phyloP scores from a whole-genome alignment of 2,329 filamentous ascomycete species.

The Claviceps quebecensis region DNA sequence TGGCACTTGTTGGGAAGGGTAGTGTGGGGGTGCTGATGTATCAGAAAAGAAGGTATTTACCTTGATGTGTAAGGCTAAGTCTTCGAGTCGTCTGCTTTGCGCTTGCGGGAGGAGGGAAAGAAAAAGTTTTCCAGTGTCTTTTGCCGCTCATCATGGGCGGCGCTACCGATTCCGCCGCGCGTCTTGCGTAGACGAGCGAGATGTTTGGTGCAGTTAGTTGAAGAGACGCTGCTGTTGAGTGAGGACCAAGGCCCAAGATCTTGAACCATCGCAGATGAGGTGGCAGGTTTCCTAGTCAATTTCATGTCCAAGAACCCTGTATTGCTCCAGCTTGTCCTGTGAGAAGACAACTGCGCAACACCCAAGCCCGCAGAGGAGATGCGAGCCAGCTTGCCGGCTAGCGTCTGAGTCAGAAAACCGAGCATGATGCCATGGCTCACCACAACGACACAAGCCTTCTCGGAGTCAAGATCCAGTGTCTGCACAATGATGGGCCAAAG shows the following conservation, averaged over 20 bases:
- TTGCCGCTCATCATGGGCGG: constrained; percentile 61
- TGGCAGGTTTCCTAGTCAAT: constrained; percentile 7
- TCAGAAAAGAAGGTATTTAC: constrained; percentile 21
- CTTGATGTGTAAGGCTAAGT: constrained; percentile 9
- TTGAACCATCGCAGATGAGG: not conserved
- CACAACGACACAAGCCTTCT: constrained; percentile 45
- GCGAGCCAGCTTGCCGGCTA: constrained; percentile 40
- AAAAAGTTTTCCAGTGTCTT: constrained; percentile 69
- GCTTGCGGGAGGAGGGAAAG: constrained; percentile 22
- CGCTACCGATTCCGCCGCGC: constrained; percentile 67
- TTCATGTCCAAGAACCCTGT: constrained; percentile 31
- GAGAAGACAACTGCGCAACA: not conserved
- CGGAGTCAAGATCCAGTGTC: constrained; percentile 2
- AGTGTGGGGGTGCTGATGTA: constrained; percentile 3
- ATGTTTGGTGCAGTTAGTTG: constrained; percentile 57
- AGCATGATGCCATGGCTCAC: constrained; percentile 69
- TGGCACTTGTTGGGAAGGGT: constrained; percentile 3
- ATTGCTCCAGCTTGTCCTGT: constrained; percentile 33
- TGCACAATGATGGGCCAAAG: constrained; percentile 37
- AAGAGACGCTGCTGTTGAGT: constrained; percentile 9
- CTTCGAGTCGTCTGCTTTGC: not conserved
- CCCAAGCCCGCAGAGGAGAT: not conserved
- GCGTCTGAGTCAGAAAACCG: constrained; percentile 48
- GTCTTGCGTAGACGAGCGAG: constrained; percentile 64
- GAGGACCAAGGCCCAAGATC: constrained; percentile 10